A percentile compares a stretch with the other conserved stretches of the same genome.
These are phyloP conservation scores for Hypoxylon crocopeplum DNA, from an alignment of 495 filamentous ascomycete species.

Conservation along the genomic window DNA sequence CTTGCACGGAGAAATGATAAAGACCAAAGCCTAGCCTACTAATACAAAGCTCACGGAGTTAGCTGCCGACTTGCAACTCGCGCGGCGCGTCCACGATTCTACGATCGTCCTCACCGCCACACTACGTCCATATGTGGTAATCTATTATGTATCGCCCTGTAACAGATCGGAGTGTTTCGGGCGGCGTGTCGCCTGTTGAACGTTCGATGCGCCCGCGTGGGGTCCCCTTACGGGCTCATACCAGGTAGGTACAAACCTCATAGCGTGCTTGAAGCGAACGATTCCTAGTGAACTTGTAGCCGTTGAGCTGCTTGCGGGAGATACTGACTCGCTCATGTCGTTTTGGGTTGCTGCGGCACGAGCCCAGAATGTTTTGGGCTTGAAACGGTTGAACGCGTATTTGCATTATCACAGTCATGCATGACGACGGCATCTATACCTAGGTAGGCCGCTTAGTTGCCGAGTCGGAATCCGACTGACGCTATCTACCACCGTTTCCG, in stretches of 20 bases:
- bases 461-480: not conserved
- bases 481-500: slow-evolving; percentile 7
- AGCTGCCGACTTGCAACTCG: too few species aligned
- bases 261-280: slow-evolving; percentile 14
- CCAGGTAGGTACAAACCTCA: not conserved
- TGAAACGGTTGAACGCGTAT: slow-evolving; percentile 35
- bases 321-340: slow-evolving; percentile 22
- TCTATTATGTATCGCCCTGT: slow-evolving; percentile 22
- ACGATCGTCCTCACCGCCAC: slow-evolving; percentile 21
- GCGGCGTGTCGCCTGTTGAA: slow-evolving; percentile 14
- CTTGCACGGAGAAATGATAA: not conserved
- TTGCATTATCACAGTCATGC: slow-evolving; percentile 30
- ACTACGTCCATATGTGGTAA: slow-evolving; percentile 22
- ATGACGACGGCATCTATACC: slow-evolving; percentile 22
- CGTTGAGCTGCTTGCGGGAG: slow-evolving; percentile 15
- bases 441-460: not conserved
- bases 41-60: too few species aligned
- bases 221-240: slow-evolving; percentile 1
- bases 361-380: slow-evolving; percentile 25
- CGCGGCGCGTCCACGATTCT: not conserved
- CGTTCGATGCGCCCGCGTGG: slow-evolving; percentile 19
- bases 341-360: slow-evolving; percentile 24
- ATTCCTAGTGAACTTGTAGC: slow-evolving; percentile 3
- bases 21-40: not conserved
- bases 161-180: slow-evolving; percentile 30